Base-by-base conservation (phyloP, 305 asterid genomes). In the Rubia peregrina region DNA sequence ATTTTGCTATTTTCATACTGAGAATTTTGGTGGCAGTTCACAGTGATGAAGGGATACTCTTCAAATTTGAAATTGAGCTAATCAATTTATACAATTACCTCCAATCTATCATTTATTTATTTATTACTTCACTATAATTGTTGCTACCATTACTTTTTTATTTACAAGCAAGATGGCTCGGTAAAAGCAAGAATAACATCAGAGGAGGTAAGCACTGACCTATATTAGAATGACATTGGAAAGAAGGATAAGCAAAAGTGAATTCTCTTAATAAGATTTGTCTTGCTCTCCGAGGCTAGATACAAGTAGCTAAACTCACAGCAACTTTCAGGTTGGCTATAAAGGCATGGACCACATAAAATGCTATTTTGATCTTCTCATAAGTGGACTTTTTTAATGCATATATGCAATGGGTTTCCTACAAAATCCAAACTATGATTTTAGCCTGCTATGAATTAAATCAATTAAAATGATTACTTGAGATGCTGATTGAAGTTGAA, bases 141-240 rank as follows among this genome's bases (percentile, higher is more conserved):
- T 33, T 33, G 21, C 21, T 7, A 24, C 36, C 16, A 7, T 61
- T n/a, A 19, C 21, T 7, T 63, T 63, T 63, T 40, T 17, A 9
- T 16, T 17, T 6, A 22, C 1, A 57, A 21, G 48, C 71, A 30
- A 67, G 21, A 48, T 68, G 43, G 24, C 30, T 19, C 7, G 10
- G 42, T 6, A 62, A 38, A 62, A 33, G 46, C n/a, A 62, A 67
- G 60, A 67, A 26, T 36, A 48, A 51, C 30, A n/a, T 12, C 8
- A 19, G 48, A 33, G 33, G 55, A 51, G 71, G 33, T 68, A 67
- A 48, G 41, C 3, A 48, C 36, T 67, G 42, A 49, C 62, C 33
- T 68, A 26, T 48, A 26, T 38, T 49, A 33, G 62, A 26, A 17
- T 68, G 62, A 68, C 33, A 68, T 68, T 33, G 3, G 13, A 67